These are phyloP conservation scores for Phytophthora lateralis DNA, from an alignment of 352 stramenopile species.

Conservation along the genomic window DNA sequence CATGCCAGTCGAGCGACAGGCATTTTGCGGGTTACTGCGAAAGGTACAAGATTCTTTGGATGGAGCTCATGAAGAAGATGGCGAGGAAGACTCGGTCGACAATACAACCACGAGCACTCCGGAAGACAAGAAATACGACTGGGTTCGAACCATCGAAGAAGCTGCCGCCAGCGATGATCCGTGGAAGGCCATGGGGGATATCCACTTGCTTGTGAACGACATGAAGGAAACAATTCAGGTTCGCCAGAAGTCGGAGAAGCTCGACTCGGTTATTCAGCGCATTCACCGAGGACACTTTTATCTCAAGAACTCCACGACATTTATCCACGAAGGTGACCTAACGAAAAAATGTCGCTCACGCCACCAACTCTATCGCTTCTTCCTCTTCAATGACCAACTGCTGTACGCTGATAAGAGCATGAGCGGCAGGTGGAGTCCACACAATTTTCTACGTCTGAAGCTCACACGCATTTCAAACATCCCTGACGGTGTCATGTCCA, in stretches of 20 bases:
- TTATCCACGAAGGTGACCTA: constrained; percentile 95
- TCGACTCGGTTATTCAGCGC: constrained; percentile 85
- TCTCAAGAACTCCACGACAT: constrained; percentile 94
- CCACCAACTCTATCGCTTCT: constrained; percentile 87
- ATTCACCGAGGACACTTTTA: constrained; percentile 93
- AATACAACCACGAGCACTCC: constrained; percentile 1
- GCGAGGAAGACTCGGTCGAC: constrained; percentile 16
- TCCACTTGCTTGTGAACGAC: constrained; percentile 89
- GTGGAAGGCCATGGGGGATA: constrained; percentile 86
- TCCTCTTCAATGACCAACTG: constrained; percentile 89
- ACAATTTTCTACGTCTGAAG: constrained; percentile 86
- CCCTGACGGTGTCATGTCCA: constrained; percentile 65
- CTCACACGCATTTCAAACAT: constrained; percentile 84
- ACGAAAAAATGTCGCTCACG: constrained; percentile 93
- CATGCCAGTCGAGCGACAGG: constrained; percentile 76
- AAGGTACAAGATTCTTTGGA: constrained; percentile 76
- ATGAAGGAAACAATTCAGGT: constrained; percentile 91
- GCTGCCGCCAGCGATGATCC: constrained; percentile 69
- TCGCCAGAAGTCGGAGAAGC: constrained; percentile 77
- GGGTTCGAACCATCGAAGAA: constrained; percentile 71
- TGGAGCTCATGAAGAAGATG: constrained; percentile 6
- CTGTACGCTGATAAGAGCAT: constrained; percentile 84
- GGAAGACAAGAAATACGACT: constrained; percentile 35
- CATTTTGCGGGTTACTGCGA: constrained; percentile 76
- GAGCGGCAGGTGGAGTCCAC: constrained; percentile 81